phyloP scores from a whole-genome alignment of 257 asterid species.

The Parsonsia alboflavescens region DNA sequence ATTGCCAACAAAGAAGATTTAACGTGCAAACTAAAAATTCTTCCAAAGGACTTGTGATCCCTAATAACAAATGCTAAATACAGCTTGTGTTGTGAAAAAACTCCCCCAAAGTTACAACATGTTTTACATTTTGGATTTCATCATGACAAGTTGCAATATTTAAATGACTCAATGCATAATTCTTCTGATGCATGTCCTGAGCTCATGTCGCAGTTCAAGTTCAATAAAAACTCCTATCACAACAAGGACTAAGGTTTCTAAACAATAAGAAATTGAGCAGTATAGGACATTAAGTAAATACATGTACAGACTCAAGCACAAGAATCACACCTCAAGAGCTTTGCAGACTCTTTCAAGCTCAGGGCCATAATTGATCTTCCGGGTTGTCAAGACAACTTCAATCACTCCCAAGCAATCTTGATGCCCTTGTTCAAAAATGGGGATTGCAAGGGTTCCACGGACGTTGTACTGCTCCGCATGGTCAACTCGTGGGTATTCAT shows the following conservation, averaged over 20 bases:
- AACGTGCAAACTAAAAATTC: not conserved
- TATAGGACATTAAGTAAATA: constrained; percentile 5
- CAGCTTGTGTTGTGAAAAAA: not conserved
- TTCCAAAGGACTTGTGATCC: not conserved
- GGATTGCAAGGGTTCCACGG: constrained; percentile 85
- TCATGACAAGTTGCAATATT: constrained; percentile 1
- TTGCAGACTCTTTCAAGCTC: constrained; percentile 84
- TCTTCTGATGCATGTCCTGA: not conserved
- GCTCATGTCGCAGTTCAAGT: not conserved
- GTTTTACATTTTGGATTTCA: not conserved
- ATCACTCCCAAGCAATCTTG: constrained; percentile 80
- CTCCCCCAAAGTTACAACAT: not conserved
- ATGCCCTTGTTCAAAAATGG: constrained; percentile 80
- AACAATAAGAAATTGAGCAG: constrained; percentile 1
- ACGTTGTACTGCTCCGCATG: constrained; percentile 73
- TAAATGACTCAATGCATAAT: not conserved
- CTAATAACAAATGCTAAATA: not conserved
- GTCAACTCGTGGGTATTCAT: constrained; percentile 73
- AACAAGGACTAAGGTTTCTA: not conserved
- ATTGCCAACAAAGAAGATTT: not conserved
- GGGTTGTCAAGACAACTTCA: constrained; percentile 75
- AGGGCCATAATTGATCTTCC: constrained; percentile 68
- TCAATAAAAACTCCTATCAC: constrained; percentile 9
- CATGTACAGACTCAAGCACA: not conserved
- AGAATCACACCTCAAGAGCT: constrained; percentile 78